A percentile compares a stretch with the other conserved stretches of the same genome.
phyloP scores from a whole-genome alignment of 768 basidiomycete genomes.

The Lentinula guzmanii region DNA sequence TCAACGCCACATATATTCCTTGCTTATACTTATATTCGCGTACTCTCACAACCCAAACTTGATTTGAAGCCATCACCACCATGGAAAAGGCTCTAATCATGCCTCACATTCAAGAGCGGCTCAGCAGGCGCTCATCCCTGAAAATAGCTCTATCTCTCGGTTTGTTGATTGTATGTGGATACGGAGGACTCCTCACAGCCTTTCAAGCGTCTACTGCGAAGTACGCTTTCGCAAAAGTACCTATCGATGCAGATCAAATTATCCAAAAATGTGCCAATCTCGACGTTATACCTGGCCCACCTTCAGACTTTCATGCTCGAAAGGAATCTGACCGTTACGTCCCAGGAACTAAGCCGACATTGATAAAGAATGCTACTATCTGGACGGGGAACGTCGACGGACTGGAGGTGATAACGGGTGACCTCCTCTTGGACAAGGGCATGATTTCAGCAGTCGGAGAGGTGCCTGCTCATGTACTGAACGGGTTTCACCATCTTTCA shows the following conservation, averaged over 20 bases:
- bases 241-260: conserved; percentile 34
- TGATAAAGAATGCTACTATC: conserved; percentile 68
- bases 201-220: not conserved
- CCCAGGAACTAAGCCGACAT: conserved; percentile 52
- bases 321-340: conserved; percentile 56
- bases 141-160: conserved; percentile 14
- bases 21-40: conserved; percentile 3
- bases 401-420: conserved; percentile 49
- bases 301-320: conserved; percentile 31
- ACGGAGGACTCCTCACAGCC: not conserved
- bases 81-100: not conserved
- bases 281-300: conserved; percentile 40
- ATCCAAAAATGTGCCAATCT: conserved; percentile 47
- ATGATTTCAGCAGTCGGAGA: conserved; percentile 48
- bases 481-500: conserved; percentile 12
- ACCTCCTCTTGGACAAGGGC: conserved; percentile 55
- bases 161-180: not conserved
- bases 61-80: not conserved
- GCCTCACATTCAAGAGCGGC: not conserved
- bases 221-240: conserved; percentile 17
- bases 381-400: conserved; percentile 54
- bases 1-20: too few relatives aligned
- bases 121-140: conserved; percentile 31
- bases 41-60: not conserved
- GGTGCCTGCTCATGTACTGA: conserved; percentile 24